Evolutionary conservation across 805 yeast genomes (phyloP), one percentile per base, ranked within the genome.

Genomic region (Tetrapisispora iriomotensis): DNA sequence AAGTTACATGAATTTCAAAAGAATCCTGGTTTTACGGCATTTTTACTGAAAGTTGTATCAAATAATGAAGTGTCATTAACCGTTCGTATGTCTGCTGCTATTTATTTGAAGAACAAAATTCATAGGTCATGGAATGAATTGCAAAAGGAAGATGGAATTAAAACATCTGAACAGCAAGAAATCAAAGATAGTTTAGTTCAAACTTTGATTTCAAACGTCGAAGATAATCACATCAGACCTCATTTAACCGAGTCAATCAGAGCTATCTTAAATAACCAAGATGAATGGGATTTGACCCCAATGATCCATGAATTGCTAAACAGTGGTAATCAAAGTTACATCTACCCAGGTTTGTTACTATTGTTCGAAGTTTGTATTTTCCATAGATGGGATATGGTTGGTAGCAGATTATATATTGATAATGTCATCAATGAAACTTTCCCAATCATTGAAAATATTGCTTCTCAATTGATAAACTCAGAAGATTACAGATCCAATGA

Each of bases 91-190:
- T 79, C 84, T 10, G 70, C 81, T 6, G 79, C 82, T 0, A 80
- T 82, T 6, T 79, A 74, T 53, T 74, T 80, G 58, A 82, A 82
- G 54, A 82, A 82, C 56, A 67, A 74, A 41, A 64, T 81, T 24
- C 68, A 68, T 29, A 62, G 68, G 29, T 65, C 69, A 39, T 80
- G 88, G 87, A 59, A 61, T 19, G 51, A 46, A 30, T 3, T 24
- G 10, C 48, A 48, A 15, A 43, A 46, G 10, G 61, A 51, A 10
- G 53, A 51, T n/a, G 58, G 56, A 5, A 64, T 71, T 33, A 49
- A 46, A 13, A 40, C 45, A 1, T 67, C 70, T 30, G 88, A 81
- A 52, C 75, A 72, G 43, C 74, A 72, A 10, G 59, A 70, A 13
- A 66, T 82, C 45, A 75, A 71, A 46, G 75, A 70, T 13, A 65